Evolutionary conservation across 768 basidiomycete genomes (phyloP), one percentile per base, ranked within the genome.

Genomic region (Suillus placidus): DNA sequence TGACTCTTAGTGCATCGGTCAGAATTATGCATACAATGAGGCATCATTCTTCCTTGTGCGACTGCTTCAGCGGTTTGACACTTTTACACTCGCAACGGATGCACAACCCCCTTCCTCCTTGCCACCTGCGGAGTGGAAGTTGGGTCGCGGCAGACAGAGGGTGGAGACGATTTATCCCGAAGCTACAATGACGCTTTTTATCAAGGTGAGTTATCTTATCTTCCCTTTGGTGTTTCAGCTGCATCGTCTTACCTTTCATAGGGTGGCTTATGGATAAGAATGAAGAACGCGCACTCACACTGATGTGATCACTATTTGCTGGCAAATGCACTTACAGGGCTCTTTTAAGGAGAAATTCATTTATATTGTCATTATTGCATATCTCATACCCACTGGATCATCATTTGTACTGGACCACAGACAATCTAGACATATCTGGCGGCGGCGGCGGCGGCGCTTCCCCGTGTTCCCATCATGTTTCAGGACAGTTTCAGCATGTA

Each of bases 11-110:
- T 91, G 89, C 69, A 75, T 91, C 23, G 88, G 88, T 13, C 87
- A 90, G 72, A 88, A 90, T 70, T 91, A 91, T 65, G 91, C 90
- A 6, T 88, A 88, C 70, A 91, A 91, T 72, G 87, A 92, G 76
- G 86, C 87, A 57, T 86, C 88, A n/a, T 92, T 85, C 71, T 86
- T 92, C 75, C 83, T 92, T 51, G 85, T 87, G 12, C 81, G 88
- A 37, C 77, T 92, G 42, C 77, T 92, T 60, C 91, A 92, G 71
- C 82, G 81, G 30, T 91, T 87, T 67, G 84, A 87, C 67, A 77
- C 81, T 4, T 85, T 92, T 67, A 80, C 83, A 18, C 76, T 92
- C 42, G 85, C 87, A 1, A 73, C 82, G 32, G 88, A 93, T 65
- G 80, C 80, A 14, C 90, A 90, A 66, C 89, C 90, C 0, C 73